A percentile compares a stretch with the other conserved stretches of the same genome.
These are phyloP conservation scores for Picea engelmannii DNA, from an alignment of 83 land plant species.

Conservation along the genomic window DNA sequence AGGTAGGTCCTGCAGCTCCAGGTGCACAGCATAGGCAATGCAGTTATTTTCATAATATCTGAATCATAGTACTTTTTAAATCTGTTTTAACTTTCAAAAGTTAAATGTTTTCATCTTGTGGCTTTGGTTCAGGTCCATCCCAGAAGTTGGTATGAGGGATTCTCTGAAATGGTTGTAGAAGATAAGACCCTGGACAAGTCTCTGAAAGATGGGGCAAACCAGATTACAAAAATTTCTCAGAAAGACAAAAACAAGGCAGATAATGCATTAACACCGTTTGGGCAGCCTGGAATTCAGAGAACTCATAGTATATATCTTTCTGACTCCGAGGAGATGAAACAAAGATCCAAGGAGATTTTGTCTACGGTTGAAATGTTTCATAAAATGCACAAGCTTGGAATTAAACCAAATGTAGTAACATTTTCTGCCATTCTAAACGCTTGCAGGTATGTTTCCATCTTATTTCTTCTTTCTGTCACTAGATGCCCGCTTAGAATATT, in stretches of 20 bases:
- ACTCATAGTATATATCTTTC: not conserved
- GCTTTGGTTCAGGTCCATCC: not conserved
- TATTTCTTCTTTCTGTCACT: not conserved
- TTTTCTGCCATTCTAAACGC: constrained; percentile 97
- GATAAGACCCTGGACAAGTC: not conserved
- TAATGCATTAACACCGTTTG: not conserved
- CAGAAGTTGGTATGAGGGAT: not conserved
- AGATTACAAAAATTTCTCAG: not conserved
- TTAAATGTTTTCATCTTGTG: not conserved
- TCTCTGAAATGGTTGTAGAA: not conserved
- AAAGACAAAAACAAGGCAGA: not conserved
- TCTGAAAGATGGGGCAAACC: not conserved
- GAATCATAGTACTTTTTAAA: no score
- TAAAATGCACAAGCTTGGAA: constrained; percentile 79
- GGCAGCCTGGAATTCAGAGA: not conserved
- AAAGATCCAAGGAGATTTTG: constrained; percentile 43
- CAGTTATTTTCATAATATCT: no score
- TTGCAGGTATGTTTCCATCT: constrained; percentile 70
- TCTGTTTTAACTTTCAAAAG: no score
- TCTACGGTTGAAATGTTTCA: constrained; percentile 75
- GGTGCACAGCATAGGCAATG: not conserved
- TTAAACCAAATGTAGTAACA: constrained; percentile 96
- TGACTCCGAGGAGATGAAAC: constrained; percentile 19
- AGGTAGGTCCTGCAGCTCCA: constrained; percentile 18
- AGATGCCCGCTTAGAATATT: not conserved